Conservation (phyloP, 805 yeast genomes). For the Zygosaccharomyces siamensis region DNA sequence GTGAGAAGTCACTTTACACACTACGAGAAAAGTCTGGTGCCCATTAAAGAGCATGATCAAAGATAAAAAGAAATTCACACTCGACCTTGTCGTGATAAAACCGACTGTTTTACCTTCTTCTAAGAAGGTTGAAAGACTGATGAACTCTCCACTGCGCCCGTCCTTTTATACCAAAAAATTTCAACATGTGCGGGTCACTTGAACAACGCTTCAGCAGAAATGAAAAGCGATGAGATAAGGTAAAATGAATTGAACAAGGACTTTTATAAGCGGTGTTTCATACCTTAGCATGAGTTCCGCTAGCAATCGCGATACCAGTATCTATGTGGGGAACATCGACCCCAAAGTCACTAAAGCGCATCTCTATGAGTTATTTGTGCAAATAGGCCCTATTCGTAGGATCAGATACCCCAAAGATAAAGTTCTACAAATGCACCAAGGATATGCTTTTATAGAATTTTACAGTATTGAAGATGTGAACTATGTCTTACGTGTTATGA, state of each 20-base stretch:
- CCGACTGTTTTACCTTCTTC: neutral
- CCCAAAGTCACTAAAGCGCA: conserved; percentile 65
- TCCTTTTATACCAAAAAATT: neutral
- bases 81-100: neutral
- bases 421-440: conserved; percentile 65
- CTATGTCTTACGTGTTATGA: conserved; percentile 57
- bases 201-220: neutral
- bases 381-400: conserved; percentile 70
- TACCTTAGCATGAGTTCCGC: conserved; percentile 6
- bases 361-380: conserved; percentile 76
- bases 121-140: neutral
- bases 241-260: neutral
- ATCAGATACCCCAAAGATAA: conserved; percentile 79
- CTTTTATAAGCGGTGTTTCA: too few species aligned
- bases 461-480: conserved; percentile 55
- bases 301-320: conserved; percentile 34
- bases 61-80: neutral
- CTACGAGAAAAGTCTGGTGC: neutral
- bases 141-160: neutral
- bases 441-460: conserved; percentile 84
- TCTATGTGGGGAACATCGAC: conserved; percentile 82
- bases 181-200: conserved; percentile 2
- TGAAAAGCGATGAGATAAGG: neutral
- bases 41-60: neutral
- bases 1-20: conserved; percentile 2